These are phyloP conservation scores for Arbutus unedo DNA, from an alignment of 148 eudicot genomes.

Conservation along the genomic window DNA sequence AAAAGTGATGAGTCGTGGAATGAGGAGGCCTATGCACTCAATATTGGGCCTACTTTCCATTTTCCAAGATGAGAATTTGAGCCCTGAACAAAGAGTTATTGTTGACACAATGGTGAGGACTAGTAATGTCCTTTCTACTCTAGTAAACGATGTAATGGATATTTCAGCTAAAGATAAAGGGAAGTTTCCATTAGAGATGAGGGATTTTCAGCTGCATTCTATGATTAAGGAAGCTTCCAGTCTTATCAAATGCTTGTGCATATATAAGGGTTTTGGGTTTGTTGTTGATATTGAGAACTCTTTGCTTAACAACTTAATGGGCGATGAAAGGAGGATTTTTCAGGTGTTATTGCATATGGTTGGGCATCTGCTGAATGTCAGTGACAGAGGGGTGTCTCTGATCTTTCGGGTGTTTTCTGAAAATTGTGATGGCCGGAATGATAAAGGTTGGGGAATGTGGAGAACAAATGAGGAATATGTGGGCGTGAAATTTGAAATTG, in stretches of 20 bases:
- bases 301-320: slow-evolving; percentile 62
- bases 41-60: slow-evolving; percentile 73
- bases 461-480: slow-evolving; percentile 57
- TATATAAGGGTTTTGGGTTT: slow-evolving; percentile 44
- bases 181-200: slow-evolving; percentile 56
- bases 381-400: slow-evolving; percentile 45
- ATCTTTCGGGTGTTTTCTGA: slow-evolving; percentile 49
- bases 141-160: slow-evolving; percentile 74
- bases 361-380: slow-evolving; percentile 61
- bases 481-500: slow-evolving; percentile 59
- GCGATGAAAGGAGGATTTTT: slow-evolving; percentile 76
- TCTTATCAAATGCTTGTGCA: slow-evolving; percentile 70
- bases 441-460: slow-evolving; percentile 64
- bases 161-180: slow-evolving; percentile 66
- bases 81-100: slow-evolving; percentile 46
- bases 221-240: slow-evolving; percentile 72
- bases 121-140: slow-evolving; percentile 58
- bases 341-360: slow-evolving; percentile 91
- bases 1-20: slow-evolving; percentile 75
- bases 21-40: slow-evolving; percentile 91
- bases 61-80: slow-evolving; percentile 51
- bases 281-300: slow-evolving; percentile 52
- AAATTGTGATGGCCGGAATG: slow-evolving; percentile 46
- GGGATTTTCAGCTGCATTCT: slow-evolving; percentile 49
- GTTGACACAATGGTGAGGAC: slow-evolving; percentile 71